Conservation (phyloP, 192 early-diverging fungal genomes). For the Backusella liffmaniae region DNA sequence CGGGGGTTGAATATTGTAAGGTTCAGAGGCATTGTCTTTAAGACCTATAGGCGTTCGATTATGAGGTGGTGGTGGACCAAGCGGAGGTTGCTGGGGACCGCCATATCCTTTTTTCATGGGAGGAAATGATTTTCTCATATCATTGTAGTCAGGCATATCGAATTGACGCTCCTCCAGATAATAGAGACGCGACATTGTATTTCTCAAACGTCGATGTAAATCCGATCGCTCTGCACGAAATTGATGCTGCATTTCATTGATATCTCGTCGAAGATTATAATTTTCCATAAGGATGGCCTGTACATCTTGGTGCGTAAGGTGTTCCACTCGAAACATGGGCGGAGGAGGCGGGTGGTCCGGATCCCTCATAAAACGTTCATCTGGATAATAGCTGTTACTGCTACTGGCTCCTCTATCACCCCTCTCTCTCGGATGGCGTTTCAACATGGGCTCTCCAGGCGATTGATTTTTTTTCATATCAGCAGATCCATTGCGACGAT, state of each 20-base stretch:
- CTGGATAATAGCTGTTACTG: neutral
- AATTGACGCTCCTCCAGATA: slow-evolving; percentile 6
- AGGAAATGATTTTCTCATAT: neutral
- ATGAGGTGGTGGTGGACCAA: neutral
- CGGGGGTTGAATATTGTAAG: neutral
- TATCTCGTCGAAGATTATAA: neutral
- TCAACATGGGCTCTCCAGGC: neutral
- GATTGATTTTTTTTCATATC: neutral
- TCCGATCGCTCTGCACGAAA: neutral
- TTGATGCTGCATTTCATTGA: neutral
- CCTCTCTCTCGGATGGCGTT: neutral
- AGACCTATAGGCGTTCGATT: neutral
- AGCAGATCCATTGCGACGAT: neutral
- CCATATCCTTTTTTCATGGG: neutral
- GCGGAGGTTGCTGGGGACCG: neutral
- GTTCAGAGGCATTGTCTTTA: neutral
- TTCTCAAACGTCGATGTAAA: slow-evolving; percentile 1
- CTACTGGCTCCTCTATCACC: neutral
- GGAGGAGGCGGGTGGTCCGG: neutral
- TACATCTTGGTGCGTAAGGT: neutral
- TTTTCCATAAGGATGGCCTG: slow-evolving; percentile 9
- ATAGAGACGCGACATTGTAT: neutral
- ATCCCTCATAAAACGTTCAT: neutral
- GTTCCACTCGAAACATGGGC: slow-evolving; percentile 1
- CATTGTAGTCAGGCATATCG: neutral